Conservation (phyloP, 2,329 filamentous ascomycete genomes). For the Mycocentrospora acerina region DNA sequence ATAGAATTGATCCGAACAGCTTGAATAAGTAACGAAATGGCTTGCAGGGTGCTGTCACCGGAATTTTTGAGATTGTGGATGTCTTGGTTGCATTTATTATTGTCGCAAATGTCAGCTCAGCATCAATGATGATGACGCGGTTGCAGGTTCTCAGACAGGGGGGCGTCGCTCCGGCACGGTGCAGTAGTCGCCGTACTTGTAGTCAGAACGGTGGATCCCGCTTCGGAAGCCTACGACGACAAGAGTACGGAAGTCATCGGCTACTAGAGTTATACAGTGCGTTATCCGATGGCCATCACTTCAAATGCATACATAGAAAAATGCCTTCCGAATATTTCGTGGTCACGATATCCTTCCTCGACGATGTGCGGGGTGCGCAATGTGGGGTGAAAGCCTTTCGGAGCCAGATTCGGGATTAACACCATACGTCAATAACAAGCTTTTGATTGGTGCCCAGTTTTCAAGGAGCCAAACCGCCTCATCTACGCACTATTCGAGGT, state of each 20-base stretch:
- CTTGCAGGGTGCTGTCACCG: too few species aligned
- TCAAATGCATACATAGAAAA: background rate
- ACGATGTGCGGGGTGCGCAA: background rate
- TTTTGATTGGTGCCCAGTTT: background rate
- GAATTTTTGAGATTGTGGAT: too few species aligned
- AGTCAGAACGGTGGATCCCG: conserved; percentile 2
- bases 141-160: conserved; percentile 2
- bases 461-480: background rate
- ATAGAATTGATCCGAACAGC: too few species aligned
- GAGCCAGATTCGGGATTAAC: background rate
- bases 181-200: conserved; percentile 6
- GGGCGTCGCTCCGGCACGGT: conserved; percentile 3
- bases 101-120: too few species aligned
- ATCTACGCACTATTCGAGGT: background rate
- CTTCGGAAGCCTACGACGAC: background rate
- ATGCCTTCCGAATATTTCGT: too few species aligned
- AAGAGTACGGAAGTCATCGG: background rate
- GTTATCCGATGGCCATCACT: conserved; percentile 13
- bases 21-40: too few species aligned
- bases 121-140: conserved; percentile 12
- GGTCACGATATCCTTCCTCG: background rate
- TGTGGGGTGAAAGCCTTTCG: conserved; percentile 7
- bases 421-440: background rate
- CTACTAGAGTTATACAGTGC: conserved; percentile 2
- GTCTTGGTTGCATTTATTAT: too few species aligned